Conservation (phyloP, 352 stramenopile species). For the Phytophthora colocasiae region DNA sequence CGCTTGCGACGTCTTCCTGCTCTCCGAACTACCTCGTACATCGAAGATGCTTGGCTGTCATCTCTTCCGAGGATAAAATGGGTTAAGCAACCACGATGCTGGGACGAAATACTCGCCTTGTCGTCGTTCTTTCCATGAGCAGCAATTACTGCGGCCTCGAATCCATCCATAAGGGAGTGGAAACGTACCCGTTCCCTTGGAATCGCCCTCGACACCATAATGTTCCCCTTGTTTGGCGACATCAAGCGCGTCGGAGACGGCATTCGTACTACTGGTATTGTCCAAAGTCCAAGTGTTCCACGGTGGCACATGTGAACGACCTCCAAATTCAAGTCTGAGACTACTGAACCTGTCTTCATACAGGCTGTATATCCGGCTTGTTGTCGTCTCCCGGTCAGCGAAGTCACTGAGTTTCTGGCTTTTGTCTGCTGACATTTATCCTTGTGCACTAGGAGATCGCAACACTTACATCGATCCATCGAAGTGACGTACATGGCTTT, state of each 20-base stretch:
- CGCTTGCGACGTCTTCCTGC: constrained; percentile 40
- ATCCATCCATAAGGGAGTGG: constrained; percentile 44
- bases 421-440: constrained; percentile 14
- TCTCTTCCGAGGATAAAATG: constrained; percentile 59
- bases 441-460: constrained; percentile 26
- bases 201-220: constrained; percentile 21
- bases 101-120: background rate
- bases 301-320: constrained; percentile 66
- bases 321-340: constrained; percentile 20
- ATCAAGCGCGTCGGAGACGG: constrained; percentile 9
- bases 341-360: constrained; percentile 22
- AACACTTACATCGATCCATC: constrained; percentile 69
- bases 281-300: constrained; percentile 66
- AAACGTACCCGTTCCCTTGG: constrained; percentile 18
- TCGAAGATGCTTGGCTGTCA: constrained; percentile 40
- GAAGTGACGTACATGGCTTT: constrained; percentile 60
- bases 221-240: constrained; percentile 12
- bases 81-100: constrained; percentile 32
- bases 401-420: background rate
- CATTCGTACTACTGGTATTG: constrained; percentile 31
- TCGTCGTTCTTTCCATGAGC: constrained; percentile 3
- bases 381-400: constrained; percentile 17
- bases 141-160: constrained; percentile 18
- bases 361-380: constrained; percentile 63
- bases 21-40: constrained; percentile 35